phyloP scores from a whole-genome alignment of 306 rosid species.

The Cucurbita pepo region DNA sequence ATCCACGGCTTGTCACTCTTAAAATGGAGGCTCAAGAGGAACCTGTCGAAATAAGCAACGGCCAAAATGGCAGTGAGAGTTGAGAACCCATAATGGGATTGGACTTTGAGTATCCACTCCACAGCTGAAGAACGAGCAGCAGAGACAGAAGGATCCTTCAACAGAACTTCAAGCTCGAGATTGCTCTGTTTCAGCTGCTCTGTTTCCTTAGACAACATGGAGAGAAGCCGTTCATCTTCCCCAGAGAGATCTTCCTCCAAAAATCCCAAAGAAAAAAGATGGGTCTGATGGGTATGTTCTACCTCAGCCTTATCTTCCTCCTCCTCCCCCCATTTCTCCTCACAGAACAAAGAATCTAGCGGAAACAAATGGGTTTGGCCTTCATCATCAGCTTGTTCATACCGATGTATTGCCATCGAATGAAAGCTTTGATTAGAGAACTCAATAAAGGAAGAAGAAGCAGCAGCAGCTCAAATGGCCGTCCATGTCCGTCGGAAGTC shows the following conservation, averaged over 20 bases:
- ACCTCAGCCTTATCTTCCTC: constrained; percentile 17
- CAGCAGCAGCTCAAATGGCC: not conserved
- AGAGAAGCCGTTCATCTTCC: constrained; percentile 58
- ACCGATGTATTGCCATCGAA: constrained; percentile 38
- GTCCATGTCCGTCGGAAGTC: not conserved
- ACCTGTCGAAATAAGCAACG: constrained; percentile 37
- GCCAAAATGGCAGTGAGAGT: constrained; percentile 45
- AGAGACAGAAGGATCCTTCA: constrained; percentile 13
- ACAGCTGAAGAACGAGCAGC: constrained; percentile 30
- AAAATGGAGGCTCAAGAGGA: constrained; percentile 34
- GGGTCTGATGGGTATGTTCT: not conserved
- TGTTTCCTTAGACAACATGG: constrained; percentile 53
- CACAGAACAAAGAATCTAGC: constrained; percentile 63
- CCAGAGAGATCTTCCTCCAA: constrained; percentile 55
- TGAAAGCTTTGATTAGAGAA: not conserved
- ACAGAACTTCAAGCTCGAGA: not conserved
- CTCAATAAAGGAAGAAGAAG: not conserved
- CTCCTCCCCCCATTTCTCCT: constrained; percentile 57
- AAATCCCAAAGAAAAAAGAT: constrained; percentile 27
- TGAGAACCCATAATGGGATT: constrained; percentile 42
- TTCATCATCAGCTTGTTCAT: constrained; percentile 14
- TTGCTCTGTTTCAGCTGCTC: constrained; percentile 17
- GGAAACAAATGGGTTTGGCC: constrained; percentile 20
- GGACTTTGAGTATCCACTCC: constrained; percentile 53
- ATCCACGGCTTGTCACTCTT: constrained; percentile 53